These are phyloP conservation scores for Mycena albidolilacea DNA, from an alignment of 768 basidiomycete species.

Conservation along the genomic window DNA sequence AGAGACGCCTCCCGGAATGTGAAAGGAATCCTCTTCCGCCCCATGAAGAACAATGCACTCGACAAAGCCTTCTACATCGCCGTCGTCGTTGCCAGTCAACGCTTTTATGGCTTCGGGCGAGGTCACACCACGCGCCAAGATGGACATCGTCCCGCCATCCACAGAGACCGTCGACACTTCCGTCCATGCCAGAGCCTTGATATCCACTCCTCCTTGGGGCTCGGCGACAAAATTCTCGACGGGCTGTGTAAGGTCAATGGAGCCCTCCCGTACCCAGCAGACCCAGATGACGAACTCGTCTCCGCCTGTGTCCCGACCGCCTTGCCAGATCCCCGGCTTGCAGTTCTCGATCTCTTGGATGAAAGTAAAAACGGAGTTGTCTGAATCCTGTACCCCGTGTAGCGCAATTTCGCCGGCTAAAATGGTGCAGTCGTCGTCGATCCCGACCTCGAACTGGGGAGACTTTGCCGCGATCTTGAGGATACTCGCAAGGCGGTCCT, in stretches of 20 bases:
- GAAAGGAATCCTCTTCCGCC: constrained; percentile 22
- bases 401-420: constrained; percentile 24
- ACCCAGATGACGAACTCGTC: constrained; percentile 27
- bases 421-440: constrained; percentile 22
- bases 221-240: background rate
- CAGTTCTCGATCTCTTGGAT: constrained; percentile 21
- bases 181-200: constrained; percentile 1
- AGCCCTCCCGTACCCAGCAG: constrained; percentile 22
- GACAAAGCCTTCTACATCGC: constrained; percentile 14
- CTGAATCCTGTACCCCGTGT: constrained; percentile 7
- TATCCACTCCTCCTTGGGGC: background rate
- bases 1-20: constrained; percentile 29
- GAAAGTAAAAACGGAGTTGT: background rate
- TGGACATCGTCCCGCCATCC: constrained; percentile 20
- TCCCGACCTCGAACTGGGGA: constrained; percentile 27
- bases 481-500: constrained; percentile 13
- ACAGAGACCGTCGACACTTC: background rate
- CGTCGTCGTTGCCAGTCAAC: constrained; percentile 16
- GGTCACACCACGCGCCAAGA: constrained; percentile 14
- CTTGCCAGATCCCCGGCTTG: constrained; percentile 29
- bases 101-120: constrained; percentile 9
- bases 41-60: constrained; percentile 17
- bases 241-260: constrained; percentile 25
- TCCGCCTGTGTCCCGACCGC: background rate
- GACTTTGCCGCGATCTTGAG: constrained; percentile 13